These are phyloP conservation scores for Kazachstania kunashirensis DNA, from an alignment of 805 yeast species.

Conservation along the genomic window DNA sequence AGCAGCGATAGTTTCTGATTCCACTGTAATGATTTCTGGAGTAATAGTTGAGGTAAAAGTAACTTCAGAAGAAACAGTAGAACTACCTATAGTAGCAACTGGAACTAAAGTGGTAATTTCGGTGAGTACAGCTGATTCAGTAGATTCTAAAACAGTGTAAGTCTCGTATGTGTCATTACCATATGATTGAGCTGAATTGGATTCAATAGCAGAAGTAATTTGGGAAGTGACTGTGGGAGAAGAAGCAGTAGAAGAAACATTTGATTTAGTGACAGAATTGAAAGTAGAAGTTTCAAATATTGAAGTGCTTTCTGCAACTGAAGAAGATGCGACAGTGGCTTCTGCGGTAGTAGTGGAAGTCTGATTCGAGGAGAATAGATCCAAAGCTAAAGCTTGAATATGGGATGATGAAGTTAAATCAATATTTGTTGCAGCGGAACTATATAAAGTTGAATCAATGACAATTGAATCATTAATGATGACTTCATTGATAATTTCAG, in stretches of 20 bases:
- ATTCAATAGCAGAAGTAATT: background rate
- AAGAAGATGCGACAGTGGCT: background rate
- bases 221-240: slow-evolving; percentile 1
- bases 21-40: background rate
- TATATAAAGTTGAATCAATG: slow-evolving; percentile 1
- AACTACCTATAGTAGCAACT: slow-evolving; percentile 7
- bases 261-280: background rate
- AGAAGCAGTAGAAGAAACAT: background rate
- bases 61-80: slow-evolving; percentile 4
- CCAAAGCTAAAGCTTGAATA: background rate
- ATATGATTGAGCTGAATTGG: background rate
- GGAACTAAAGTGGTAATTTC: slow-evolving; percentile 1
- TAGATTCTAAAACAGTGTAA: background rate
- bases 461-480: slow-evolving; percentile 1
- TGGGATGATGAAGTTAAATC: background rate
- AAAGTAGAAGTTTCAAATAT: background rate
- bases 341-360: background rate
- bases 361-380: background rate
- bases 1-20: background rate
- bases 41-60: background rate
- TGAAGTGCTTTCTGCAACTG: background rate
- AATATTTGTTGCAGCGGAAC: background rate
- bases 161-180: slow-evolving; percentile 1
- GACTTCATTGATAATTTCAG: slow-evolving; percentile 12
- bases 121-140: slow-evolving; percentile 2